Evolutionary conservation across 2,329 filamentous ascomycete genomes (phyloP), one percentile per base, ranked within the genome.

Genomic region (Rhinocladiella mackenziei): DNA sequence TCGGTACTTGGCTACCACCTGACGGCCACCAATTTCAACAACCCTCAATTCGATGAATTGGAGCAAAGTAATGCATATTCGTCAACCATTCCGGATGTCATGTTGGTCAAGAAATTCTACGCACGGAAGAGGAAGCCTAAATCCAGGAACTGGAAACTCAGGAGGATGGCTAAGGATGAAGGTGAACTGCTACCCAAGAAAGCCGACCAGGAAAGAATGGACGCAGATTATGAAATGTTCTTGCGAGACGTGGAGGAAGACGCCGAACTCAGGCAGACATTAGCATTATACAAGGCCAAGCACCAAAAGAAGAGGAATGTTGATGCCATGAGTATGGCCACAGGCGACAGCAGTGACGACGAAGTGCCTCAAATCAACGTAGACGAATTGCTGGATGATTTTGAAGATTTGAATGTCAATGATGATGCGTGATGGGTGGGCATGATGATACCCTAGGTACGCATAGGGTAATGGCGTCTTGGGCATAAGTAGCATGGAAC

Each of bases 71-170:
- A 80, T 64, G 80, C 83, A 38, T 91, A 94, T 67, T 73, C 79
- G 2, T 83, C 81, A 2, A 81, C 76, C 3, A 86, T 98, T 43
- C 92, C 92, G 0, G 92, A 98, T 60, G 92, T 97, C 0, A 71
- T 98, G 5, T 76, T 98, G 3, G 88, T 98, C 65, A 97, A 94
- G 88, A 98, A 98, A 68, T 83, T 87, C 75, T 98, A 94, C 69
- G 81, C 84, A 45, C 81, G 86, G 58, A 84, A 85, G 68, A 83
- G 85, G 73, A 94, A 91, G 78, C 77, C 80, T 63, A 83, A 81
- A 73, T 77, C 75, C 66, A 82, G 94, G 57, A 86, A 86, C 74
- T 98, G 92, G 92, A 86, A 84, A 65, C 80, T 98, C 65, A 94
- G 86, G 79, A 88, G 92, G 60, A 91, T 98, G 86, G 77, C 77